These are phyloP conservation scores for Mortierella sp. DNA, from an alignment of 371 early-diverging fungal genomes.

Conservation along the genomic window DNA sequence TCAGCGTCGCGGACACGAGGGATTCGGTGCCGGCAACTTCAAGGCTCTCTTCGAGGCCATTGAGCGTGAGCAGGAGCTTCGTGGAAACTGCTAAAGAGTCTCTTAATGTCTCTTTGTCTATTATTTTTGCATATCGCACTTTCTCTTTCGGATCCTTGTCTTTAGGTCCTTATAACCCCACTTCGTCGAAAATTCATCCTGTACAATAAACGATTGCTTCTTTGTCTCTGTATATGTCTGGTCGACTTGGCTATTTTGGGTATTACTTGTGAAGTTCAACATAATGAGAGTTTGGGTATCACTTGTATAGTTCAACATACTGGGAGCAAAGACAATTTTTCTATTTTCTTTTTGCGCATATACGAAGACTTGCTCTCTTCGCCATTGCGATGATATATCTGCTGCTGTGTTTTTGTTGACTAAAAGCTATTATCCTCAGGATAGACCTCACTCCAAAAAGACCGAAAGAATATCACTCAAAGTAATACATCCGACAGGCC, in stretches of 20 bases:
- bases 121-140: background rate
- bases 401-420: no score
- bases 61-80: constrained; percentile 92
- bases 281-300: no score
- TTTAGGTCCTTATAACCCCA: background rate
- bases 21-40: constrained; percentile 99
- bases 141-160: background rate
- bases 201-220: background rate
- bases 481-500: constrained; percentile 66
- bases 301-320: no score
- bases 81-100: constrained; percentile 89
- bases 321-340: no score
- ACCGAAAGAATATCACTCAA: constrained; percentile 55
- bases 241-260: no score
- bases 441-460: constrained; percentile 20
- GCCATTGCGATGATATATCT: no score
- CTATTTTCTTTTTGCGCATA: no score
- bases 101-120: background rate
- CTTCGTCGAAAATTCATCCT: constrained; percentile 1
- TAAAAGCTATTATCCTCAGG: no score
- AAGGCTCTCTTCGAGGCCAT: constrained; percentile 96
- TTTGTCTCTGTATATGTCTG: no score
- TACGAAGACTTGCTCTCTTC: no score
- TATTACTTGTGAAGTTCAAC: no score
- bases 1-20: constrained; percentile 94